Evolutionary conservation across 345 rosid species (phyloP), one percentile per base, ranked within the genome.

Genomic region (Camelina neglecta): DNA sequence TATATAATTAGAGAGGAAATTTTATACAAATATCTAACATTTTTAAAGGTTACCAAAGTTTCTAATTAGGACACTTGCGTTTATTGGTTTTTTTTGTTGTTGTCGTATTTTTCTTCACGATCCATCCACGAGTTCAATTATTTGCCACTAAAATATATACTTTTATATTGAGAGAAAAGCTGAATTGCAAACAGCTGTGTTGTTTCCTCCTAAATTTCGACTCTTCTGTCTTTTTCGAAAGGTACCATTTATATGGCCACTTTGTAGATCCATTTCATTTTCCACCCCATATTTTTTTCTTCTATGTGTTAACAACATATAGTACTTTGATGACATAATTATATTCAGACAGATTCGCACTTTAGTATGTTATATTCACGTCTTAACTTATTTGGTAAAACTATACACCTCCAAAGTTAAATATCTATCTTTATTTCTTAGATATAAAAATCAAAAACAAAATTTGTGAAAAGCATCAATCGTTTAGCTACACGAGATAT

Each of bases 101-200:
- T 26, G 57, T 47, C 45, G 60, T 76, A 16, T 63, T 35, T 8
- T 70, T 63, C 42, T 47, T 63, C 4, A 48, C 54, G 60, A 58
- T 31, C 39, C 67, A 49, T 31, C 39, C 67, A 49, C 50, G 33
- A 59, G 63, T 78, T 50, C 77, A 72, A 78, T 78, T 59, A 78
- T 78, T 78, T 78, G 74, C 58, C 59, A 65, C 39, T 72, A 56
- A 21, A 51, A 59, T 39, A 56, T 64, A 54, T 76, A 0, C 8
- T 35, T 35, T 47, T 62, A 45, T 11, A 39, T 38, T 24, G 11
- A 50, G 6, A 3, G 1, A 49, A 54, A 69, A 44, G 2, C 59
- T 71, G 68, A 77, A 72, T 59, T 73, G 78, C 74, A 67, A 67
- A 66, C 78, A 78, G 81, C 78, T 78, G 77, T 41, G 24, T 66